These are phyloP conservation scores for Debaryomycetaceae sp. DNA, from an alignment of 1,139 yeast species.

Conservation along the genomic window DNA sequence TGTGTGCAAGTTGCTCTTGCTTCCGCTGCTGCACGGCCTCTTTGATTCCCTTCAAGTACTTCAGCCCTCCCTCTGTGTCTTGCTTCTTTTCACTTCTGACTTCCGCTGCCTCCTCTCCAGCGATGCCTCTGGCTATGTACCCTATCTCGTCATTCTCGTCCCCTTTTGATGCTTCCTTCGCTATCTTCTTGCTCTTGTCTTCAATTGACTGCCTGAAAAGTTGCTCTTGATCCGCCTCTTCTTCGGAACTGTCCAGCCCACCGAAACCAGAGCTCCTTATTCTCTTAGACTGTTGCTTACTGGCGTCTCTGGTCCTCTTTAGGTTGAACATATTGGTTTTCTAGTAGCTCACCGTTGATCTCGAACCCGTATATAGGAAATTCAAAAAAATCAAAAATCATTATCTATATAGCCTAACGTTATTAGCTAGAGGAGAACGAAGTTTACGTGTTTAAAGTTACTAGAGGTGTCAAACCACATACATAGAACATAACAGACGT, in stretches of 20 bases:
- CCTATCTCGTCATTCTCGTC: conserved; percentile 2
- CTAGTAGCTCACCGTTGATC: background rate
- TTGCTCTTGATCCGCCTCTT: conserved; percentile 4
- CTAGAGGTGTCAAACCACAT: background rate
- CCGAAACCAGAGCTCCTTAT: conserved; percentile 1
- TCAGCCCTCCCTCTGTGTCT: conserved; percentile 3
- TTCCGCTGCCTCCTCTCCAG: background rate
- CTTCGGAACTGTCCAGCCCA: conserved; percentile 6
- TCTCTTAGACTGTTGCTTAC: conserved; percentile 1
- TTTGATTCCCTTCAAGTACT: conserved; percentile 7
- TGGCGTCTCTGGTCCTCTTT: conserved; percentile 6
- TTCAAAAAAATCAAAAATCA: background rate
- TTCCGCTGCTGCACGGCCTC: conserved; percentile 8
- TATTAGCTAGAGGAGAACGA: background rate
- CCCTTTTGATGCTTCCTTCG: conserved; percentile 1
- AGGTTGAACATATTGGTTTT: conserved; percentile 6
- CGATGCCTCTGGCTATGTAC: background rate
- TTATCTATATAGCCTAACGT: background rate
- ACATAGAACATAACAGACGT: background rate
- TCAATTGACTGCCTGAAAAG: conserved; percentile 7
- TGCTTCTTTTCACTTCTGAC: background rate
- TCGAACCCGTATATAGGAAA: background rate
- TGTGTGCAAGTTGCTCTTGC: conserved; percentile 8
- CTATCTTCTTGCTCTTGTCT: conserved; percentile 7
- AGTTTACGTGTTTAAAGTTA: background rate